Base-by-base conservation (phyloP, 768 basidiomycete species). In the Tulasnella sp. region DNA sequence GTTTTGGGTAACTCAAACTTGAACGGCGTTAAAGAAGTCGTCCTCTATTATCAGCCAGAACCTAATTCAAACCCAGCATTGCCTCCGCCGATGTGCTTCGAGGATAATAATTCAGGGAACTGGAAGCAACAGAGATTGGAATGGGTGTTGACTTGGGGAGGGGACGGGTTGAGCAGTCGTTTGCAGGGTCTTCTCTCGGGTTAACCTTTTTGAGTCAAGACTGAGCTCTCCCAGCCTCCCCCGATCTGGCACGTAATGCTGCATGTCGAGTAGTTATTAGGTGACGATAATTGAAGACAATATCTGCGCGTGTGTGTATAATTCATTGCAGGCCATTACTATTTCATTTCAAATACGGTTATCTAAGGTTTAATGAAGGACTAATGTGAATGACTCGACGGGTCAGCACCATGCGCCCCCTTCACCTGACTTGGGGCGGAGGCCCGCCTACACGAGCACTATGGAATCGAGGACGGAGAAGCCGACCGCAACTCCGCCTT, bases 401-500 rank as follows among this genome's bases (percentile, higher is more conserved):
- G n/a, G 36, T 67, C 29, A 68, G 54, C 72, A 73, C 34, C 37
- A 45, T 73, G 40, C 42, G 49, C 49, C 37, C 31, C 64, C 54
- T 74, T 74, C 45, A 54, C 58, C n/a, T 74, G 45, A 74, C 34
- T 39, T 67, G 22, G 72, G n/a, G 36, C 36, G 72, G 19, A 38
- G 52, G 72, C 72, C 37, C 52, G 34, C 6, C 42, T 75, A 75
- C 36, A 91, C 87, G 42, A 93, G 83, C 15, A 92, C 82, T 70
- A 92, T 79, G 0, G 90, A 91, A 81, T 93, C 92, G 69, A 93
- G 81, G 6, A 92, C 91, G 1, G 90, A 91, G 80, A 90, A 92
- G 15, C 94, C 94, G 69, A 91, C 90, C 3, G 92, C 93, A 3
- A 95, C 91, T 3, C 96, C 95, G 6, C 96, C 96, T 81, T 99